Base-by-base conservation (phyloP, 2,329 filamentous ascomycete species). In the Thermochaetoides dissita region DNA sequence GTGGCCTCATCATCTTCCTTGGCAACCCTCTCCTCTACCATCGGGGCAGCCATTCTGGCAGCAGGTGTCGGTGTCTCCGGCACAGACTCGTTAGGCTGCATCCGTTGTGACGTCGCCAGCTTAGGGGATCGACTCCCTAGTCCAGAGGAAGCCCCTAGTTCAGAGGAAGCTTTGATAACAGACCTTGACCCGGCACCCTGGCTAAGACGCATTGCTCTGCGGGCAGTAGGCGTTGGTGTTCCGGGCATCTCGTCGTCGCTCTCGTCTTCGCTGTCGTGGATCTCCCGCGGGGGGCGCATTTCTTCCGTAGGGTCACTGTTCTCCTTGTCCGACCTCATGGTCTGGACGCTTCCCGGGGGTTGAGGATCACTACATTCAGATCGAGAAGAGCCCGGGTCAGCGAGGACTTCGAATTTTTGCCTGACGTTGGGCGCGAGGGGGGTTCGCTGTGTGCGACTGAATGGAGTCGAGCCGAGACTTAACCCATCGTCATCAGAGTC, bases 401-500 rank as follows among this genome's bases (percentile, higher is more conserved):
- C 31, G 7, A 39, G 34, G 6, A 42, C 39, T 12, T 30, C 39
- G n/a, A 43, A 42, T 4, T 33, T 28, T 6, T 32, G 34, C 34
- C 34, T 3, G 34, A 12, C 10, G 9, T 35, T 7, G 7, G 7
- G 9, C 7, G 7, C 34, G 34, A 7, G 17, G 3, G 10, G 34
- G 17, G 9, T 12, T 8, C 34, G 9, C 34, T 7, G 45, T 43
- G 11, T 24, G 43, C n/a, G 44, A 28, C 30, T 46, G 32, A 48
- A 35, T 0, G 51, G 48, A 32, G 46, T 59, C 53, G 46, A 48
- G 11, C 36, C 47, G 34, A 55, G 38, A 12, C 50, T 52, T 10
- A 58, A 58, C 7, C 57, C 51, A 6, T 68, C 66, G 8, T 65
- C 67, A 33, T 72, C 69, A 1, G 69, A 70, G 45, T 73, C 69